Percentiles rank a stretch among this genome's conserved stretches.
These are phyloP conservation scores for Pyricularia pennisetigena DNA, from an alignment of 2,329 filamentous ascomycete genomes.

Conservation along the genomic window DNA sequence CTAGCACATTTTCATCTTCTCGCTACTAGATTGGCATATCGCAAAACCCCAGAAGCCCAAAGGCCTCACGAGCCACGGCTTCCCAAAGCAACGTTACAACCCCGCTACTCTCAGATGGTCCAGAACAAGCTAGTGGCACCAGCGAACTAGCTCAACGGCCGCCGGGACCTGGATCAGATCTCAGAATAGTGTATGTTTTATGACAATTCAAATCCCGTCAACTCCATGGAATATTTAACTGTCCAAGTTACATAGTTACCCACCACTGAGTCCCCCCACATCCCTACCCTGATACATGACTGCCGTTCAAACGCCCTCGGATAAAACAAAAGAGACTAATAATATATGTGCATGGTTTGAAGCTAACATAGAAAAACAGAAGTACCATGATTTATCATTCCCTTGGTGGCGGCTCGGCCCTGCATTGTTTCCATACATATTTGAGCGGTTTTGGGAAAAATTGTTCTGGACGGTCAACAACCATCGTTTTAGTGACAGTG, in stretches of 20 bases:
- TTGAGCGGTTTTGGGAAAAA: not conserved
- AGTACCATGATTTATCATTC: not conserved
- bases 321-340: not conserved
- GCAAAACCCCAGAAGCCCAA: not conserved
- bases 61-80: not conserved
- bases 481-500: not conserved
- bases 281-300: not conserved
- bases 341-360: not conserved
- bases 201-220: not conserved
- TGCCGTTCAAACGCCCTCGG: not conserved
- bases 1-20: no score
- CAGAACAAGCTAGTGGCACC: not conserved
- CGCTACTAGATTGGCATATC: no score
- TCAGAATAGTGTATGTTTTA: not conserved
- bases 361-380: not conserved
- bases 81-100: not conserved
- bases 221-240: not conserved
- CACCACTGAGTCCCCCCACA: not conserved
- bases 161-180: not conserved
- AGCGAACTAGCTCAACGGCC: not conserved
- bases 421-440: not conserved
- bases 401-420: not conserved
- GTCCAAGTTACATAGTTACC: not conserved
- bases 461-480: not conserved
- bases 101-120: not conserved